These are phyloP conservation scores for Antitrichia curtipendula DNA, from an alignment of 225 moss, liverwort and hornwort species.

Conservation along the genomic window DNA sequence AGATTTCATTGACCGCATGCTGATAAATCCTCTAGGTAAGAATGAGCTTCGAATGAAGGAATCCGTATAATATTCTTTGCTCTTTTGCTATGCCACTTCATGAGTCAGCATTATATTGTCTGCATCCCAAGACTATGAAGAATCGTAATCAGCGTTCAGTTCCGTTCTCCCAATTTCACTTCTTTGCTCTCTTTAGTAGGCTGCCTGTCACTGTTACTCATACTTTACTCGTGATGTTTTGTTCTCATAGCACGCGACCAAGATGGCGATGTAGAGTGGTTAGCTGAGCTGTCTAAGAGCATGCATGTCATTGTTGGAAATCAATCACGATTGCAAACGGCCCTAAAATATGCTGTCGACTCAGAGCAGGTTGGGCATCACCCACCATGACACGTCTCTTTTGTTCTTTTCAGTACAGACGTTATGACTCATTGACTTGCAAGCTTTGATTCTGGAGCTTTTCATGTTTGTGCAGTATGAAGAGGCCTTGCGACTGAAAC, in stretches of 20 bases:
- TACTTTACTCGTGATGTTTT: not conserved
- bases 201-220: not conserved
- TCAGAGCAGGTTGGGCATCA: conserved; percentile 13
- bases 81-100: not conserved
- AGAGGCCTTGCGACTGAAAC: conserved; percentile 27
- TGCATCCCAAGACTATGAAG: not conserved
- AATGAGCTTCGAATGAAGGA: not conserved
- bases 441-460: not conserved
- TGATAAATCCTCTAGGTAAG: conserved; percentile 41
- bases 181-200: not conserved
- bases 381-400: not conserved
- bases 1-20: conserved; percentile 46
- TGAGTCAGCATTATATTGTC: not conserved
- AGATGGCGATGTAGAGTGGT: conserved; percentile 49
- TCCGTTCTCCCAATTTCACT: not conserved
- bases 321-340: conserved; percentile 17
- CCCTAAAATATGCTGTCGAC: conserved; percentile 12
- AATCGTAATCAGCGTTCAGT: not conserved
- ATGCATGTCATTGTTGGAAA: conserved; percentile 27
- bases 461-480: conserved; percentile 20
- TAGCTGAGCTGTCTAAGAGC: conserved; percentile 24
- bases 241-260: conserved; percentile 23
- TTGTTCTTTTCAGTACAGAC: not conserved
- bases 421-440: not conserved
- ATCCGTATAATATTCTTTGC: not conserved